Conservation (phyloP, 2,329 filamentous ascomycete species). For the Penicillium sp. region DNA sequence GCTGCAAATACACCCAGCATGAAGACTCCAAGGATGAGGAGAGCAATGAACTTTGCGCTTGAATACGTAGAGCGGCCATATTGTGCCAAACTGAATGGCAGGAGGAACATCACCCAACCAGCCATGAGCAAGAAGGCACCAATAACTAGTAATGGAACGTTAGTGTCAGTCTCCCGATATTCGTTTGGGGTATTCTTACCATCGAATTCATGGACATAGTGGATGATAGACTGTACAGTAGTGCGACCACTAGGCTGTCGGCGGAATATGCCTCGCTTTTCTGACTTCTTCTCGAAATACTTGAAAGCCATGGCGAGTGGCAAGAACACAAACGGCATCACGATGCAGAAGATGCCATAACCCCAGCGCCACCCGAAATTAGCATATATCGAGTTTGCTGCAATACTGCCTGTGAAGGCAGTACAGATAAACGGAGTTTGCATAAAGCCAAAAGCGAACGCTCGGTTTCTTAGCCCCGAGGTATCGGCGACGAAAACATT, state of each 20-base stretch:
- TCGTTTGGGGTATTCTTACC: slow-evolving; percentile 46
- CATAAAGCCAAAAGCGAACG: slow-evolving; percentile 60
- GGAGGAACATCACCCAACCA: slow-evolving; percentile 63
- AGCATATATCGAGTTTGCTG: slow-evolving; percentile 52
- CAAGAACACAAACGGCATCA: slow-evolving; percentile 56
- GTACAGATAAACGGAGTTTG: slow-evolving; percentile 63
- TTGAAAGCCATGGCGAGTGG: slow-evolving; percentile 58
- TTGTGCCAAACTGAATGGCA: slow-evolving; percentile 62
- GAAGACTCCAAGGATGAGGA: slow-evolving; percentile 55
- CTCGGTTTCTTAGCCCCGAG: slow-evolving; percentile 59
- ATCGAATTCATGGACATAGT: slow-evolving; percentile 65
- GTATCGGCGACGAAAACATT: slow-evolving; percentile 65
- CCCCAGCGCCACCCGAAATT: slow-evolving; percentile 62
- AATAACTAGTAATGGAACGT: slow-evolving; percentile 16
- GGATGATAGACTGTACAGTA: slow-evolving; percentile 46
- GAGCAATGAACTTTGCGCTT: slow-evolving; percentile 50
- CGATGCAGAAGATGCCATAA: slow-evolving; percentile 61
- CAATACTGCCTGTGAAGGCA: slow-evolving; percentile 55
- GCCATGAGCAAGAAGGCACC: slow-evolving; percentile 51
- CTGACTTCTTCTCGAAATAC: slow-evolving; percentile 59
- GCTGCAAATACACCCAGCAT: slow-evolving; percentile 55
- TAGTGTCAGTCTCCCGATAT: slow-evolving; percentile 43
- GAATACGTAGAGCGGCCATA: slow-evolving; percentile 44
- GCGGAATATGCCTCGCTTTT: slow-evolving; percentile 54
- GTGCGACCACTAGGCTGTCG: slow-evolving; percentile 49